Evolutionary conservation across 805 yeast genomes (phyloP).

Genomic region (Cephaloascus albidus): DNA sequence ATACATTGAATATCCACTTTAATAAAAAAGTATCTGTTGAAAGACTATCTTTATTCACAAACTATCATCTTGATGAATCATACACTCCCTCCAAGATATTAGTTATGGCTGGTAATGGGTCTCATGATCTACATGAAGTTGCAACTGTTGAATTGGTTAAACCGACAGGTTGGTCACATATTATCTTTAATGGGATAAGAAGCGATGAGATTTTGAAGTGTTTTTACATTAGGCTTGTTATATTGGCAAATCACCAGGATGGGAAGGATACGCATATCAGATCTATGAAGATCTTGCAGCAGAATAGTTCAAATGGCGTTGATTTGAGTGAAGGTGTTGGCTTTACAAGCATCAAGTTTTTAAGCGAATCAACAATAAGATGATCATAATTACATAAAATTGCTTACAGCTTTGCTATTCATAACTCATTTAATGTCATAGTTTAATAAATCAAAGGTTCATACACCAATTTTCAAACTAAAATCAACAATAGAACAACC

Average conservation of each 20-base stretch:
- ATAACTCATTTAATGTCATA: no score
- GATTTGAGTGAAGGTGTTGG: neutral
- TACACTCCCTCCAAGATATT: slow-evolving; percentile 76
- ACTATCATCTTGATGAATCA: slow-evolving; percentile 72
- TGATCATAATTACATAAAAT: neutral
- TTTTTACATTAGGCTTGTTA: slow-evolving; percentile 50
- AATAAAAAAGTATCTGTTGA: slow-evolving; percentile 65
- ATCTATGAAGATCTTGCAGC: slow-evolving; percentile 52
- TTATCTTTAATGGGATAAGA: slow-evolving; percentile 46
- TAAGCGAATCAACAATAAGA: neutral
- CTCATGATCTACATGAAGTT: slow-evolving; percentile 68
- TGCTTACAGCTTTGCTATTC: no score
- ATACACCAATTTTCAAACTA: slow-evolving; percentile 57
- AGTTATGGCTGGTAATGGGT: slow-evolving; percentile 68
- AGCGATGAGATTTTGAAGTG: slow-evolving; percentile 54
- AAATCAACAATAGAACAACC: slow-evolving; percentile 81
- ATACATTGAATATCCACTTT: slow-evolving; percentile 69
- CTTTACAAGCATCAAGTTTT: neutral
- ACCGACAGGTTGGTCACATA: slow-evolving; percentile 74
- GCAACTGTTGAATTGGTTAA: slow-evolving; percentile 46
- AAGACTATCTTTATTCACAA: slow-evolving; percentile 61
- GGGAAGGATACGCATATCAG: slow-evolving; percentile 94
- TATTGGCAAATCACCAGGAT: slow-evolving; percentile 78
- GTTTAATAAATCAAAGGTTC: neutral
- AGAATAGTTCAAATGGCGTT: slow-evolving; percentile 14